Evolutionary conservation across 1,284 basidiomycete species (phyloP).

Genomic region (Porogramme epimiltina): DNA sequence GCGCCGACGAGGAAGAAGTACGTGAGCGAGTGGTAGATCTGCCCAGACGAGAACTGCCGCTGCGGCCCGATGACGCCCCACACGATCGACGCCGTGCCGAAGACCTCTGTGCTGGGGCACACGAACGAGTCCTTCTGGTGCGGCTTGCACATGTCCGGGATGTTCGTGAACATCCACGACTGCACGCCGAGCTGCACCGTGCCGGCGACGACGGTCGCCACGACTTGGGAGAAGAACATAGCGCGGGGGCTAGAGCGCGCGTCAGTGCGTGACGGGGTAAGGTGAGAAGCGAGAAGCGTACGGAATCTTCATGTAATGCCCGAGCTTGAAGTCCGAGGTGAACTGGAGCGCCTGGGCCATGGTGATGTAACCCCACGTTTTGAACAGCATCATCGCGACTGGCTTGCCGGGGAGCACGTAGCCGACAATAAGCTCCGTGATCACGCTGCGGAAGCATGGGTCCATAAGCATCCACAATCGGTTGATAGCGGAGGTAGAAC

Average conservation of each 20-base stretch:
- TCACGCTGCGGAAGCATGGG: conserved; percentile 31
- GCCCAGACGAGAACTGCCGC: conserved; percentile 41
- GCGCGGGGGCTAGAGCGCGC: conserved; percentile 34
- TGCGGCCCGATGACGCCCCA: conserved; percentile 45
- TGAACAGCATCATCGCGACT: conserved; percentile 59
- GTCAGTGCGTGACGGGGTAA: not conserved
- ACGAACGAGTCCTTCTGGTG: conserved; percentile 46
- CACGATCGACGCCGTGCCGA: conserved; percentile 31
- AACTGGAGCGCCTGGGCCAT: conserved; percentile 47
- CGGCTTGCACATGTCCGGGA: conserved; percentile 49
- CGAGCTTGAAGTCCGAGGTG: conserved; percentile 71
- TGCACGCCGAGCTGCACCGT: conserved; percentile 70
- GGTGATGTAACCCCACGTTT: conserved; percentile 50
- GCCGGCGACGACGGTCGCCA: conserved; percentile 64
- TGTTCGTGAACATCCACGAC: conserved; percentile 66
- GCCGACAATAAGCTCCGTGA: conserved; percentile 53
- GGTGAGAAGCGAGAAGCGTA: conserved; percentile 10
- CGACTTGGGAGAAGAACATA: conserved; percentile 64
- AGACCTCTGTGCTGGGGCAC: conserved; percentile 50
- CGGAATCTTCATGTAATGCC: conserved; percentile 75
- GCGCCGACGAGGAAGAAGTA: conserved; percentile 53
- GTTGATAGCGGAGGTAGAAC: not conserved
- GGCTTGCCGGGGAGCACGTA: conserved; percentile 51
- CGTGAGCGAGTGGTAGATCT: conserved; percentile 41
- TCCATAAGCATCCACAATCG: not conserved